Evolutionary conservation across 164 flowering plant species (phyloP).

Genomic region (Cinnamomum chago): DNA sequence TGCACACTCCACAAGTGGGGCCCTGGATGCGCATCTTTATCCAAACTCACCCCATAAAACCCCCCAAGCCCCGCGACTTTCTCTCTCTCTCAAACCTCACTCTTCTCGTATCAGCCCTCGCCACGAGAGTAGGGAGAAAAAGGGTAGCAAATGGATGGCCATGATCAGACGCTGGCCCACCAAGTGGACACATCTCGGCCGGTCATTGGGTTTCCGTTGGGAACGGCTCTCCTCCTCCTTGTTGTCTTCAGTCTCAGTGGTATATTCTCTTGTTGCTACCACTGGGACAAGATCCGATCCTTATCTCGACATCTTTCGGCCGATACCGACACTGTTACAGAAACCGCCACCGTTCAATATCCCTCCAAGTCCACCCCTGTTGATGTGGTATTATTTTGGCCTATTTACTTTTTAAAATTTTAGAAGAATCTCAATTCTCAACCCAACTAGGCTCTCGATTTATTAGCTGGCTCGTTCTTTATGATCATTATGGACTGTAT

Average conservation of each 20-base stretch:
- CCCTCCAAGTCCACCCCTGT: conserved; percentile 42
- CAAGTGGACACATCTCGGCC: conserved; percentile 64
- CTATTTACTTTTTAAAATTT: no score
- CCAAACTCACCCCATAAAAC: no score
- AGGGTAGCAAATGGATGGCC: conserved; percentile 43
- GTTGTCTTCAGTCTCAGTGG: conserved; percentile 75
- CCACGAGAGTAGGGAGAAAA: conserved; percentile 3
- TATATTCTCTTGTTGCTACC: conserved; percentile 88
- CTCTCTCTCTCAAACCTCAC: no score
- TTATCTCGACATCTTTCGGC: conserved; percentile 43
- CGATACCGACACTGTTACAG: conserved; percentile 27
- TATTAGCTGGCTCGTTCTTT: background rate
- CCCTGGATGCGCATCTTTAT: no score
- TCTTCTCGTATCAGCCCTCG: no score
- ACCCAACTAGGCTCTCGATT: no score
- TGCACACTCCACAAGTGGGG: no score
- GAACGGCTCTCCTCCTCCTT: conserved; percentile 66
- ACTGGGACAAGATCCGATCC: conserved; percentile 82
- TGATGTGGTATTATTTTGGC: conserved; percentile 28
- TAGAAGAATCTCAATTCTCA: no score
- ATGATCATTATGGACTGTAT: no score
- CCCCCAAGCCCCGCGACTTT: no score
- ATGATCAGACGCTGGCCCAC: conserved; percentile 21
- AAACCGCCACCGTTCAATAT: conserved; percentile 7
- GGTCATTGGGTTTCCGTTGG: conserved; percentile 78